Conservation (phyloP, 768 basidiomycete species). For the Brasilioporus rufonigricans region DNA sequence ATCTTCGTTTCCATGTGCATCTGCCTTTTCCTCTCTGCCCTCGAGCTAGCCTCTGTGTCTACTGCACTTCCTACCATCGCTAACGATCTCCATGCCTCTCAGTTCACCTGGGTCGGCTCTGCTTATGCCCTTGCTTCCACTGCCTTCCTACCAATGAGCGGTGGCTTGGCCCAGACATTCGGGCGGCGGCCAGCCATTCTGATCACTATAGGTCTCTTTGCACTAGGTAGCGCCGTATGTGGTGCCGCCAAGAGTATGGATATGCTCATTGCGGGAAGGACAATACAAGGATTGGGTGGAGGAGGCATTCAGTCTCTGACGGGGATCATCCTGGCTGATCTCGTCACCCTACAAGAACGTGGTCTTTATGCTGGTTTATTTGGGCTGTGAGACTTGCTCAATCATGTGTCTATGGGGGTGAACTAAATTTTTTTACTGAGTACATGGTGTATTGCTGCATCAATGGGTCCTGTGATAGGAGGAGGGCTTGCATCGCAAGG, state of each 20-base stretch:
- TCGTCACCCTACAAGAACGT: not conserved
- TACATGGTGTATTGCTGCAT: not conserved
- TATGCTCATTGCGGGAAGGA: not conserved
- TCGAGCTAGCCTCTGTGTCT: not conserved
- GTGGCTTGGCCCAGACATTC: not conserved
- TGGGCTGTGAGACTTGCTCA: not conserved
- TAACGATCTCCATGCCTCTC: not conserved
- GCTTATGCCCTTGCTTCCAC: not conserved
- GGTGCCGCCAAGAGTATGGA: not conserved
- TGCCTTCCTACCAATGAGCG: not conserved
- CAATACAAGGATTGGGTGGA: slow-evolving; percentile 1
- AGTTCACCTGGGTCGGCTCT: not conserved
- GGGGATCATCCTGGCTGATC: not conserved
- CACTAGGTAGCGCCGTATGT: not conserved
- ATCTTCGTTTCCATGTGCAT: not conserved
- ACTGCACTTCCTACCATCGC: not conserved
- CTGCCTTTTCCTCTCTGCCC: slow-evolving; percentile 1
- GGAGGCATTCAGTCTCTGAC: not conserved
- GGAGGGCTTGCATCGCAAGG: not conserved
- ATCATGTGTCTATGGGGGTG: not conserved
- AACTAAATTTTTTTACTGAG: not conserved
- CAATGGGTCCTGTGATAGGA: not conserved
- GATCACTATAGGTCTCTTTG: not conserved
- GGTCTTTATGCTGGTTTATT: not conserved
- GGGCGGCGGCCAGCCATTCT: not conserved